Evolutionary conservation across 345 rosid genomes (phyloP).

Genomic region (Populus ilicifolia): DNA sequence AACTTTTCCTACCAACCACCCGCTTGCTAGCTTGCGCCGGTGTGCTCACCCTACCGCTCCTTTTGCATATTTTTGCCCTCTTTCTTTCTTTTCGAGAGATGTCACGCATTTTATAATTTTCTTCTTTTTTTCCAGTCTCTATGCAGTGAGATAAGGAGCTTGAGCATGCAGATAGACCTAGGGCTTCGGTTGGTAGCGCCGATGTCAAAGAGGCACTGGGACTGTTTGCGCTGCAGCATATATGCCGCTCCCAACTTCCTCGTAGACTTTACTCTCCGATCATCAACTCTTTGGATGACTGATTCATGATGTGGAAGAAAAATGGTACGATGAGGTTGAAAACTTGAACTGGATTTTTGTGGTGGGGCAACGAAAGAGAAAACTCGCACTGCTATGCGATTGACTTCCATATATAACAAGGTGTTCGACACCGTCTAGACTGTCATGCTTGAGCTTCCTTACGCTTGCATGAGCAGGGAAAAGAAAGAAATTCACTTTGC

Average conservation of each 20-base stretch:
- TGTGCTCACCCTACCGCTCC: neutral
- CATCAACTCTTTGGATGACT: neutral
- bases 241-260: no score
- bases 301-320: no score
- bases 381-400: neutral
- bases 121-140: no score
- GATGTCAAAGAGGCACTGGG: no score
- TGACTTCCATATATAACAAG: neutral
- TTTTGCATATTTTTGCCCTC: neutral
- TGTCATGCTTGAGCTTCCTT: neutral
- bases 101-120: no score
- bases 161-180: no score
- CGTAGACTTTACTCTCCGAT: no score
- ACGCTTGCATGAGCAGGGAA: neutral
- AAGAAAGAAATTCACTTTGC: no score
- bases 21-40: slow-evolving; percentile 26
- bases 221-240: no score
- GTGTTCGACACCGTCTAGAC: neutral
- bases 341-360: neutral
- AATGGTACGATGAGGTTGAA: neutral
- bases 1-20: slow-evolving; percentile 14
- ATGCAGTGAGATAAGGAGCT: neutral
- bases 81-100: neutral
- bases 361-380: neutral
- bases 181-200: no score